Base-by-base conservation (phyloP, 805 yeast species). In the Blastobotrys chiropterorum region DNA sequence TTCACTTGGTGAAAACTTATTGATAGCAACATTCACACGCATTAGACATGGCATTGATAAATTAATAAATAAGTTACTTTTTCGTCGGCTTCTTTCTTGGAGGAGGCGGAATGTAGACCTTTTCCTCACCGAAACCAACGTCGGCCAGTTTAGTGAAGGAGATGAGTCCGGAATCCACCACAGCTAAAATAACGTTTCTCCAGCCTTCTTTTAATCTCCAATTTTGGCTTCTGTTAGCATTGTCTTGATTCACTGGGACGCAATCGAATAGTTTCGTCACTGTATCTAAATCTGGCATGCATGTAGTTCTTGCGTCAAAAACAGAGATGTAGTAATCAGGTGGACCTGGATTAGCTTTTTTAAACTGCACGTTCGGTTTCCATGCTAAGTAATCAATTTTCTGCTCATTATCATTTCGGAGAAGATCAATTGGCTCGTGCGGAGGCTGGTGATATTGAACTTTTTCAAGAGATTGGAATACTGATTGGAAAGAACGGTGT, bases 321-420 rank as follows among this genome's bases (percentile, higher is more conserved):
- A 88, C 79, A 1, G 79, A 73, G 1, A 92, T 67, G 59, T 83
- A 88, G 63, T 79, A 90, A 64, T 90, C 90, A 1, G 97, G 95
- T n/a, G 49, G 56, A 0, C 67, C 66, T 0, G 95, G 95, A 19
- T 63, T 60, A 34, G 80, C 81, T 59, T 89, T 89, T 53, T 82
- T 82, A 70, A 86, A 90, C 2, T 72, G 67, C 0, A 86, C 59
- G 3, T 62, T 53, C 0, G 98, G 97, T 64, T 86, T 89, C 96
- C 97, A 90, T 2, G 87, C 86, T 60, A 85, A 75, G 59, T 73
- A 90, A 0, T 78, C 71, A 2, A 85, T 68, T 3, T 62, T 51
- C 1, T 64, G 66, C 5, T 49, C 50, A 11, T 51, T 49, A 47
- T 26, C 22, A 4, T 20, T 31, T 16, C 34, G 16, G 2, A 30